Evolutionary conservation across 768 basidiomycete species (phyloP).

Genomic region (Agaricus sinodeliciosus): DNA sequence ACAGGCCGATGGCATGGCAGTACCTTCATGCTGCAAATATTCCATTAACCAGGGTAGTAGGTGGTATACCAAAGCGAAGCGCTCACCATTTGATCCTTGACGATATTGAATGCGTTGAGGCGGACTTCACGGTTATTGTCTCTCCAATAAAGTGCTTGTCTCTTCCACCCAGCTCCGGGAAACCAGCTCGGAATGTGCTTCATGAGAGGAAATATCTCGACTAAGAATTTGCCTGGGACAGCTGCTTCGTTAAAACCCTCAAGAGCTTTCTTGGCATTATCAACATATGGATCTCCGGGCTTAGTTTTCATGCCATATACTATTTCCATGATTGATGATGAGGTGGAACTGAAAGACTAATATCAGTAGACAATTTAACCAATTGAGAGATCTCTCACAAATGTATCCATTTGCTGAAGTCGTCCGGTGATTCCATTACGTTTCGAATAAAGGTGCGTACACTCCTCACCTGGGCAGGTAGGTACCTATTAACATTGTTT

Average conservation of each 20-base stretch:
- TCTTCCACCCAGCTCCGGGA: conserved; percentile 31
- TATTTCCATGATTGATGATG: conserved; percentile 20
- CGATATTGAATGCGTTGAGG: conserved; percentile 26
- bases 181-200: conserved; percentile 32
- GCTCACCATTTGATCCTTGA: conserved; percentile 23
- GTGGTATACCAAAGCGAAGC: neutral
- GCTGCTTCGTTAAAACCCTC: conserved; percentile 20
- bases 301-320: conserved; percentile 26
- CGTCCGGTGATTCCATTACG: conserved; percentile 30
- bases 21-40: neutral
- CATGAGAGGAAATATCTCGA: conserved; percentile 27
- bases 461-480: neutral
- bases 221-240: conserved; percentile 25
- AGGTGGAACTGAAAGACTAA: neutral
- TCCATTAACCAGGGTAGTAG: neutral
- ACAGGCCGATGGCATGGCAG: neutral
- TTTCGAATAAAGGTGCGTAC: conserved; percentile 23
- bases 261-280: conserved; percentile 22
- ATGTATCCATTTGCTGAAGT: conserved; percentile 22
- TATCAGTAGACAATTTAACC: neutral
- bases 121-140: conserved; percentile 21
- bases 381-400: neutral
- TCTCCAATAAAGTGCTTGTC: conserved; percentile 24
- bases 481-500: conserved; percentile 4
- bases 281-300: conserved; percentile 28